Evolutionary conservation across 805 yeast genomes (phyloP), one percentile per base, ranked within the genome.

Genomic region (Hanseniaspora nectarophila): DNA sequence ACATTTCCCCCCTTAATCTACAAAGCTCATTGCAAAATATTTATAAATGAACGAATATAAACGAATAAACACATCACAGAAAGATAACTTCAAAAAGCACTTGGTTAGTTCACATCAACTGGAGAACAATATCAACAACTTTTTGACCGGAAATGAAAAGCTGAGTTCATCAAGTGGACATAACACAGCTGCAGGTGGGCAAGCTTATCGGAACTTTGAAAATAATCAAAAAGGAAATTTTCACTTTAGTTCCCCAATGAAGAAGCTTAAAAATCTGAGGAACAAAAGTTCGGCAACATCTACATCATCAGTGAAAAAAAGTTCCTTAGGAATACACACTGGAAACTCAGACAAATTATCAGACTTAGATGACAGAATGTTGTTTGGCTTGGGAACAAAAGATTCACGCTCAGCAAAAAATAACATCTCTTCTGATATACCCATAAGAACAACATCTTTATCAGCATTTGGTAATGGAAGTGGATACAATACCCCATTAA

Each of bases 391-490:
- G 12, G 21, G 13, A 21, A 10, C 40, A 21, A 23, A 26, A 1
- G 43, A 40, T 34, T 10, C 4, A 8, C 38, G n/a, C 7, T 20
- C 20, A n/a, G 37, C 9, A 12, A 33, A 10, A 34, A 34, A 34
- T 34, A 34, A 34, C 3, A 3, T 31, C 5, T 6, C 13, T 12
- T 31, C 33, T 8, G 26, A 40, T n/a, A 24, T 40, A 8, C 43
- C 43, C 5, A 40, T 16, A 9, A 40, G 43, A 40, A 40, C 43
- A 24, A 40, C 43, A 15, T 40, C 43, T 3, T 12, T 40, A 23
- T 40, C 43, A 2, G 43, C 31, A 5, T 40, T 26, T 26, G 57
- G 61, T 33, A 56, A 63, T 28, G 63, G 61, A 16, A 59, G 65
- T 2, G 61, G 65, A 24, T 56, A 62, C 43, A 61, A 59, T 34